Conservation (phyloP, 768 basidiomycete genomes). For the Russula ochroleuca region DNA sequence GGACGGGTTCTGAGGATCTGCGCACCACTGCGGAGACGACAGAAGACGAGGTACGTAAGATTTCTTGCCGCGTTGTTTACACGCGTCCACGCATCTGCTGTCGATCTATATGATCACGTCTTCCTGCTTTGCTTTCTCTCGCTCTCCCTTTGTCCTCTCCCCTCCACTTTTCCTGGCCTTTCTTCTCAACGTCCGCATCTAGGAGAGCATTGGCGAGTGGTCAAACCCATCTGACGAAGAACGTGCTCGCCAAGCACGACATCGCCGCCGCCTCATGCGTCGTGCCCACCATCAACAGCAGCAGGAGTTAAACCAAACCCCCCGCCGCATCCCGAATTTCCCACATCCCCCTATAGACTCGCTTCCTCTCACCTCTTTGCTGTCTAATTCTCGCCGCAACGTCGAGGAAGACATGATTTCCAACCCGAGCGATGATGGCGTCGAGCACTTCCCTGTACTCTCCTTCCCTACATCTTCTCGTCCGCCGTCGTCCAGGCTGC, state of each 20-base stretch:
- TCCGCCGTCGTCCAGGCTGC: constrained; percentile 56
- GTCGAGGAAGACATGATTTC: constrained; percentile 69
- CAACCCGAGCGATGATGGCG: constrained; percentile 79
- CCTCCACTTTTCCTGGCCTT: constrained; percentile 17
- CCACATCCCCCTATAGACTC: constrained; percentile 62
- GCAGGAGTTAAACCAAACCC: constrained; percentile 44
- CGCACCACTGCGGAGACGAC: constrained; percentile 46
- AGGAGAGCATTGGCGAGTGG: constrained; percentile 81
- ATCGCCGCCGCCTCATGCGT: constrained; percentile 56
- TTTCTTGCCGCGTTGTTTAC: constrained; percentile 22
- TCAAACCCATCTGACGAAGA: constrained; percentile 92
- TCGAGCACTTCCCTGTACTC: constrained; percentile 16
- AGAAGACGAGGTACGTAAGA: constrained; percentile 60
- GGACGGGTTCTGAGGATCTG: constrained; percentile 81
- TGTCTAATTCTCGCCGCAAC: constrained; percentile 33
- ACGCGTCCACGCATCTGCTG: constrained; percentile 13
- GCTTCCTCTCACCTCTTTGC: constrained; percentile 38
- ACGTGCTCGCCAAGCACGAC: constrained; percentile 62
- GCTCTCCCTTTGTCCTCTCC: constrained; percentile 11
- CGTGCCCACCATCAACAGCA: constrained; percentile 43
- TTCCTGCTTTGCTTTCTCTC: neutral
- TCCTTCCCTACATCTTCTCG: constrained; percentile 11
- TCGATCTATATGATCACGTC: constrained; percentile 10
- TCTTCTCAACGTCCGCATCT: constrained; percentile 11
- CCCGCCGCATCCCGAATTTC: constrained; percentile 73